Percentiles rank a stretch among this genome's conserved stretches.
These are phyloP conservation scores for Parathielavia appendiculata DNA, from an alignment of 495 filamentous ascomycete species.

Conservation along the genomic window DNA sequence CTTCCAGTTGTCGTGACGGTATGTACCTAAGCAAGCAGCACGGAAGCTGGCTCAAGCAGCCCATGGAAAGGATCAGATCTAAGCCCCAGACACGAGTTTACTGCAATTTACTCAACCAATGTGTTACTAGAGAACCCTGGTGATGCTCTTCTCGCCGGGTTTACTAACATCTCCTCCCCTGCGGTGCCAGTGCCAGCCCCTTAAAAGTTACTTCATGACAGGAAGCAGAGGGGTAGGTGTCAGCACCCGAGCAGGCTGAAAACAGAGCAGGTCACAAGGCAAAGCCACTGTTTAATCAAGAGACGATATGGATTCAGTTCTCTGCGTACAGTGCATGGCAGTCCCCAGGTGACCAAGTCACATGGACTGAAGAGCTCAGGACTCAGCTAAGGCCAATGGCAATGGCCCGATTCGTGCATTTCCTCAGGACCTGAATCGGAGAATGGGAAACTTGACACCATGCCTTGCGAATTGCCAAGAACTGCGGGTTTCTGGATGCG, in stretches of 20 bases:
- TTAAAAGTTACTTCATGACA: background rate
- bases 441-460: too few species aligned
- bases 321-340: background rate
- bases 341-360: constrained; percentile 18
- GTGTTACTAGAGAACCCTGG: too few species aligned
- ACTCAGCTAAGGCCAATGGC: background rate
- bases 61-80: too few species aligned
- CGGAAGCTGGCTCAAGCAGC: too few species aligned
- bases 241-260: background rate
- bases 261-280: constrained; percentile 7
- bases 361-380: background rate
- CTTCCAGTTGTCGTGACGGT: background rate
- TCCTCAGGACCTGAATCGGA: background rate
- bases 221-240: background rate
- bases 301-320: background rate
- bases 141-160: too few species aligned
- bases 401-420: constrained; percentile 12
- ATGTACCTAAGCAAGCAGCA: too few species aligned
- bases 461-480: constrained; percentile 10
- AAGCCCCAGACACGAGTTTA: too few species aligned
- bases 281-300: background rate
- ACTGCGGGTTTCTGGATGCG: constrained; percentile 19
- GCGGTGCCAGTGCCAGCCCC: too few species aligned
- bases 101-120: too few species aligned
- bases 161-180: too few species aligned